Evolutionary conservation across 1,139 yeast genomes (phyloP), one percentile per base, ranked within the genome.

Genomic region (Diutina siamensis): DNA sequence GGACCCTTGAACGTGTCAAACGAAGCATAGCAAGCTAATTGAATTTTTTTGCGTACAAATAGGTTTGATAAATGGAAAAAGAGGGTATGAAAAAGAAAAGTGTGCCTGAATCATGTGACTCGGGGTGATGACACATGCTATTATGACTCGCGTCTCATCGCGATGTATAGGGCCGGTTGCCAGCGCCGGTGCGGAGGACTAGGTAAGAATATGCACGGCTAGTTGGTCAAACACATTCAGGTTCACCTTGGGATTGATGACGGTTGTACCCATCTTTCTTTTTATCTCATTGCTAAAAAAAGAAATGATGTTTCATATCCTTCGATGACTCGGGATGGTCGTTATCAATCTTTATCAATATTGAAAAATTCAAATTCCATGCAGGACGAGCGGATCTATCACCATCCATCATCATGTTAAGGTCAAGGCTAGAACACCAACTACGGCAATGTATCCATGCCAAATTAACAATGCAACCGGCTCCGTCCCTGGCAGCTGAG

Each of bases 11-110:
- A n/a, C 42, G 18, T 18, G 40, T 20, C 18, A 21, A 38, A 17
- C 42, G 42, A 38, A 38, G 42, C 42, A 38, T 38, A 19, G 38
- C 38, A 35, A 35, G 10, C 35, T 19, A 20, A 21, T 35, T 35
- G 38, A 19, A 15, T 13, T 8, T n/a, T 34, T 12, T 12, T 17
- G 19, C 22, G 38, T 9, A 18, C 12, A 15, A 17, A 9, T 35
- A 3, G 38, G 7, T 9, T 18, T 10, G 19, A 9, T 7, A 19
- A 13, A 33, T 12, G 35, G 35, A 33, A 12, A 4, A 35, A 18
- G 22, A 21, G 22, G 15, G n/a, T 35, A 17, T 18, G 21, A 35
- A 35, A 35, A 35, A 35, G 38, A 12, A 35, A 35, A 17, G 38
- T 35, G 18, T 35, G 18, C 20, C 38, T 18, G 21, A 25, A 25